Base-by-base conservation (phyloP, 495 filamentous ascomycete genomes). In the Neurospora sp. region DNA sequence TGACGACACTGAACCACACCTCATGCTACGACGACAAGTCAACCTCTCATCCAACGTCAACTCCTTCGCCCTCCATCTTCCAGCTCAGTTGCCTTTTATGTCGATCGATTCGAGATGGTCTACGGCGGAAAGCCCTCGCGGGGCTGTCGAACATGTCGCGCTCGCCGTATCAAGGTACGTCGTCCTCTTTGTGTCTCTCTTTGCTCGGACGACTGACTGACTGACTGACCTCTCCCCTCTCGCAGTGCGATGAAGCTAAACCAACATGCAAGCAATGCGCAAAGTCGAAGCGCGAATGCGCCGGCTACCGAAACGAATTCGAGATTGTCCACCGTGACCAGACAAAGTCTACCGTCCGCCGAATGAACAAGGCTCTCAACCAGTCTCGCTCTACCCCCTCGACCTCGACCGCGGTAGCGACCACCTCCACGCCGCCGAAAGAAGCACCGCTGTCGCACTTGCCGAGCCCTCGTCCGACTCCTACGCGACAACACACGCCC, bases 101-200 rank as follows among this genome's bases (percentile, higher is more conserved):
- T 69, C 22, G 31, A 39, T 69, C 22, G 31, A 39, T 39, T 31
- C 14, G 40, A 71, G 44, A 93, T 93, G 90, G 90, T 93, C 17
- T 93, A 92, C 76, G 89, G 89, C 76, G 90, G 90, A 70, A 90
- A 90, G 79, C 90, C 90, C 69, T 91, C 89, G 71, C 85, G 87
- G 82, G 90, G 89, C 69, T 93, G 91, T 78, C 88, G 89, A 77
- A 89, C 90, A 77, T 93, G 91, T 76, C 84, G 90, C 74, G 84
- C 86, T 16, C 86, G 89, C 73, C 88, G 91, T 77, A 91, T 87
- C 84, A 93, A 90, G 89, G 91, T 91, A 81, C 70, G 84, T 73
- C 53, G 27, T 65, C 27, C 22, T 31, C 6, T 31, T 31, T 35
- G 35, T 35, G 35, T 20, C 31, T 31, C 14, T 35, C 53, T 61